A percentile compares a stretch with the other conserved stretches of the same genome.
Conservation (phyloP, 2,329 filamentous ascomycete genomes). For the Chaetomium globosum region DNA sequence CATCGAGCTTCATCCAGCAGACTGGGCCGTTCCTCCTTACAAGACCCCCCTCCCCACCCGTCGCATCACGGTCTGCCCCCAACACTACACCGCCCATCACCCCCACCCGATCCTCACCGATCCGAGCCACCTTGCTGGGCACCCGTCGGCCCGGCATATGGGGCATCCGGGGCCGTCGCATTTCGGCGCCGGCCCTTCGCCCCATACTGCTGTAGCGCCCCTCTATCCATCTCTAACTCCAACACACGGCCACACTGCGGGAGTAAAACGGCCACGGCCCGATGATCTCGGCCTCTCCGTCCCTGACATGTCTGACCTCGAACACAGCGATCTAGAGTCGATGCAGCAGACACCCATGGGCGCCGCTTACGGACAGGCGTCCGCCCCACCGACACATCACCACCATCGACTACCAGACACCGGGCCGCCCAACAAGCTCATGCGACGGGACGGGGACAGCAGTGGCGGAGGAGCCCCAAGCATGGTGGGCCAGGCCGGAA, state of each 20-base stretch:
- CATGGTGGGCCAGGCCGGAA: slow-evolving; percentile 82
- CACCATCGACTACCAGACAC: slow-evolving; percentile 80
- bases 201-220: slow-evolving; percentile 52
- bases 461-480: slow-evolving; percentile 66
- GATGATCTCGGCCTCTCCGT: slow-evolving; percentile 62
- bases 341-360: slow-evolving; percentile 59
- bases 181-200: slow-evolving; percentile 53
- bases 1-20: slow-evolving; percentile 56
- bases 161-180: slow-evolving; percentile 57
- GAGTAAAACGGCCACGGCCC: slow-evolving; percentile 57
- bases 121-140: slow-evolving; percentile 56
- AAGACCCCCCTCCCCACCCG: slow-evolving; percentile 51
- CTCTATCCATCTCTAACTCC: slow-evolving; percentile 57
- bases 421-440: slow-evolving; percentile 68
- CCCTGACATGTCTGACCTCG: slow-evolving; percentile 54
- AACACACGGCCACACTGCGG: slow-evolving; percentile 41
- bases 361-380: slow-evolving; percentile 53
- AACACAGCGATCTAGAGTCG: slow-evolving; percentile 57
- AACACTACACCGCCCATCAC: slow-evolving; percentile 54
- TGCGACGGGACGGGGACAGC: slow-evolving; percentile 58
- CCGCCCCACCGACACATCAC: slow-evolving; percentile 66
- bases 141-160: slow-evolving; percentile 52
- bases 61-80: slow-evolving; percentile 47
- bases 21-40: slow-evolving; percentile 50
- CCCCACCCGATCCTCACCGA: slow-evolving; percentile 60